These are phyloP conservation scores for Morella rubra DNA, from an alignment of 306 rosid species.

Conservation along the genomic window DNA sequence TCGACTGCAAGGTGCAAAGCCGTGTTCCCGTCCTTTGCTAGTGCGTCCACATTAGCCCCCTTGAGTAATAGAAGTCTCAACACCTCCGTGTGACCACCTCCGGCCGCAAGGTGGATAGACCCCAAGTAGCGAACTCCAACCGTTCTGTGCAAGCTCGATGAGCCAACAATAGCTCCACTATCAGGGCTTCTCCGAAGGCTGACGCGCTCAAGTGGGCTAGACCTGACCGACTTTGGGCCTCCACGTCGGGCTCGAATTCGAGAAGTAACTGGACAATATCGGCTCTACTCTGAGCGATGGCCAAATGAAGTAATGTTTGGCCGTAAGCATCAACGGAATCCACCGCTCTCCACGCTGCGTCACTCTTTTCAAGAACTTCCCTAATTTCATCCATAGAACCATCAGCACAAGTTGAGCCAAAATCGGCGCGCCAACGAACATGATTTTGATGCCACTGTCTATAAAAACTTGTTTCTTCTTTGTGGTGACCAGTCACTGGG, in stretches of 20 bases:
- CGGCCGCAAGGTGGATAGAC: slow-evolving; percentile 58
- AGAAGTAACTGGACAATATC: slow-evolving; percentile 75
- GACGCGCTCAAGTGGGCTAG: slow-evolving; percentile 66
- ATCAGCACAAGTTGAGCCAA: slow-evolving; percentile 50
- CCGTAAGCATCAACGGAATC: slow-evolving; percentile 58
- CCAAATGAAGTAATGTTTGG: slow-evolving; percentile 56
- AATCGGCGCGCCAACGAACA: slow-evolving; percentile 69
- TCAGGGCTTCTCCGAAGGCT: slow-evolving; percentile 51
- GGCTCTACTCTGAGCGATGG: slow-evolving; percentile 48
- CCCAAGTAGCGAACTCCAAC: slow-evolving; percentile 43
- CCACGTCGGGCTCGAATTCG: slow-evolving; percentile 63
- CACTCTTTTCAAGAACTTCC: slow-evolving; percentile 65
- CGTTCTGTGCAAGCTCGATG: slow-evolving; percentile 54
- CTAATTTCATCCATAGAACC: slow-evolving; percentile 68
- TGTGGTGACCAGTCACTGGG: slow-evolving; percentile 75
- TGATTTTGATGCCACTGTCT: slow-evolving; percentile 66
- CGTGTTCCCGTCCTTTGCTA: slow-evolving; percentile 61
- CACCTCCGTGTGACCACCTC: slow-evolving; percentile 67
- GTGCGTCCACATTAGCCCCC: slow-evolving; percentile 56
- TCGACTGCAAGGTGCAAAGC: slow-evolving; percentile 72
- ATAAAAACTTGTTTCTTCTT: slow-evolving; percentile 76
- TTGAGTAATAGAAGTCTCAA: slow-evolving; percentile 66
- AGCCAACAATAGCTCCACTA: slow-evolving; percentile 76
- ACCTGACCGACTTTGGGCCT: slow-evolving; percentile 38
- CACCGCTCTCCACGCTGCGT: slow-evolving; percentile 54